phyloP scores from a whole-genome alignment of 345 rosid species.

The Hibiscus tridactylites region DNA sequence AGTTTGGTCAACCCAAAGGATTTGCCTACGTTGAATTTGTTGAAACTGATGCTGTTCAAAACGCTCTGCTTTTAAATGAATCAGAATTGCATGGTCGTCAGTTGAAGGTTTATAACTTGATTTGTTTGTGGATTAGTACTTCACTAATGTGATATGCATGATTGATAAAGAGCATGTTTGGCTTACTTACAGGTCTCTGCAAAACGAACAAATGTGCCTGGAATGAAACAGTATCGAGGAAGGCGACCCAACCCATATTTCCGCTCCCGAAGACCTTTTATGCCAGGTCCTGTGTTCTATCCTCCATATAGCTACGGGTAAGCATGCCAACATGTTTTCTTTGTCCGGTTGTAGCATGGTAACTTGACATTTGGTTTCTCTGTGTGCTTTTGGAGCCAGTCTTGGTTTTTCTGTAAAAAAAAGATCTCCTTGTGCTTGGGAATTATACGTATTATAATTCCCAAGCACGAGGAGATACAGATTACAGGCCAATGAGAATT shows the following conservation, averaged over 20 bases:
- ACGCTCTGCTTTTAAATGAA: constrained; percentile 87
- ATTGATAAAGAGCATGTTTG: constrained; percentile 5
- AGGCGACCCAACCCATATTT: constrained; percentile 60
- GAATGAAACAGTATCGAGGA: constrained; percentile 92
- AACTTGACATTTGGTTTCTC: not conserved
- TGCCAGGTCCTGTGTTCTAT: constrained; percentile 56
- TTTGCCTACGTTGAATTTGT: constrained; percentile 98
- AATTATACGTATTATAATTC: not conserved
- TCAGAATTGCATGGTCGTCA: constrained; percentile 97
- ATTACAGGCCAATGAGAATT: too few species aligned
- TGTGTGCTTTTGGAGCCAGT: not conserved
- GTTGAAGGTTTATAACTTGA: constrained; percentile 54
- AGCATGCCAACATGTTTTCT: constrained; percentile 13
- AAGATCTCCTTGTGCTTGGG: not conserved
- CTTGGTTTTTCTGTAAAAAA: not conserved
- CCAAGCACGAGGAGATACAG: not conserved
- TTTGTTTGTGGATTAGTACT: not conserved
- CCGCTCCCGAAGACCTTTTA: constrained; percentile 77
- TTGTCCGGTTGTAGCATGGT: not conserved
- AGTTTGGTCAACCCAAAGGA: constrained; percentile 99
- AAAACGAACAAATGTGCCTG: constrained; percentile 91
- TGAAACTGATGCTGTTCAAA: constrained; percentile 87
- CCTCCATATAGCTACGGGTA: constrained; percentile 81
- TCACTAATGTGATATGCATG: not conserved
- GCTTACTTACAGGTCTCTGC: constrained; percentile 68